phyloP scores from a whole-genome alignment of 345 rosid genomes.

The Mallotus nudiflorus region DNA sequence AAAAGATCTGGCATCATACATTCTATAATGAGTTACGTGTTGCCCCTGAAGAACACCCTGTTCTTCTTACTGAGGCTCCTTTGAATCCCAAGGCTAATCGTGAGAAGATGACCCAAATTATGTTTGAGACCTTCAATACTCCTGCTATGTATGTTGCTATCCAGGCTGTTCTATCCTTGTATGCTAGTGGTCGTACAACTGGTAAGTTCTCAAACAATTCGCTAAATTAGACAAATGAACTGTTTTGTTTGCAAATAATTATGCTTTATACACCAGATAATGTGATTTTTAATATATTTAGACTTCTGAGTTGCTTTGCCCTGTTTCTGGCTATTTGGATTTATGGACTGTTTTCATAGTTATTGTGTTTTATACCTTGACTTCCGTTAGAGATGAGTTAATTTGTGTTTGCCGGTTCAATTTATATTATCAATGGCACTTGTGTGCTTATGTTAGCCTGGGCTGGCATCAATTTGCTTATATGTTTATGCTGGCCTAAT shows the following conservation, averaged over 20 bases:
- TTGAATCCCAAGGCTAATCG: slow-evolving; percentile 97
- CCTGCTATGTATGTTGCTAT: slow-evolving; percentile 95
- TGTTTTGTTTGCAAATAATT: neutral
- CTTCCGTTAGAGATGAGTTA: too few relatives aligned
- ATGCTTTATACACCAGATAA: neutral
- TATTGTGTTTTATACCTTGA: neutral
- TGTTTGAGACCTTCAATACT: slow-evolving; percentile 90
- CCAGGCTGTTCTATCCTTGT: slow-evolving; percentile 91
- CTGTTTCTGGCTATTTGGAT: neutral
- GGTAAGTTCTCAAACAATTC: slow-evolving; percentile 43
- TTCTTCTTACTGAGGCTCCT: slow-evolving; percentile 85
- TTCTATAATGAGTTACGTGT: slow-evolving; percentile 96
- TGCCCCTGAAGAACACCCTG: slow-evolving; percentile 88
- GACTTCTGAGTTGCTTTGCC: neutral
- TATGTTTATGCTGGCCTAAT: neutral
- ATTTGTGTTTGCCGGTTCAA: neutral
- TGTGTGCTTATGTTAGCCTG: neutral
- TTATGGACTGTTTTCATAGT: neutral
- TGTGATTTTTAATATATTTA: neutral
- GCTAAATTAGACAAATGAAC: neutral
- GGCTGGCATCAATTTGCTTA: neutral
- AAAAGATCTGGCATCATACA: slow-evolving; percentile 93
- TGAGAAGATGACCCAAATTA: slow-evolving; percentile 97
- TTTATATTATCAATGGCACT: neutral
- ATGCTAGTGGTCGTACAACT: slow-evolving; percentile 97